Base-by-base conservation (phyloP, 768 basidiomycete genomes). In the Suillus subalutaceus region DNA sequence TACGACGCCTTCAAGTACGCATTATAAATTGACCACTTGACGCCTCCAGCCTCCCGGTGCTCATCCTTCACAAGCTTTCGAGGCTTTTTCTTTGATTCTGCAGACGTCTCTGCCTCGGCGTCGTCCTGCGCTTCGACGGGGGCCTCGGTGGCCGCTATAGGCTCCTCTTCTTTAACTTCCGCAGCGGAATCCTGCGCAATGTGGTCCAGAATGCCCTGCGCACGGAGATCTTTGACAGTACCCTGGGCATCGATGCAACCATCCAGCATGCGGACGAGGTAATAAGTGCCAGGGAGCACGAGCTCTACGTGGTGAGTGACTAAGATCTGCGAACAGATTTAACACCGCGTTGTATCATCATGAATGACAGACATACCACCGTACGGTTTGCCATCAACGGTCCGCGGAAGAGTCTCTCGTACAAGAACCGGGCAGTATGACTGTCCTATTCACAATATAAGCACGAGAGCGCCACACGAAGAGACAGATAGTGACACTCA, bases 241-340 rank as follows among this genome's bases (percentile, higher is more conserved):
- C 93, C 93, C 72, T 92, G 87, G 1, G 85, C 84, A 71, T 93
- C 92, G 61, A 94, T 87, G 16, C 92, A 86, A 3, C 93, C 93
- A 72, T 94, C 92, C 2, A 92, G 81, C 85, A 94, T 89, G 35
- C 91, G 86, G 8, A 94, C 83, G 3, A 94, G 78, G 70, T 93
- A 93, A 70, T 88, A 72, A 0, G 90, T 86, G 0, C 87, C 88
- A 0, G 92, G 89, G 8, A 93, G 84, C 20, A 94, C 88, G 1
- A 96, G 84, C 60, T 94, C 91, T 35, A 94, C 88, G 71, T 94
- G 93, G 67, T 95, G 93, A 0, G 92, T 93, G 43, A 95, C 92
- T 5, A 90, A 81, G 48, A 90, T 79, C 88, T 88, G 66, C 3
- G 12, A 20, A 43, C 13, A 1, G 37, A 59, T 69, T 41, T 66